A percentile compares a stretch with the other conserved stretches of the same genome.
Evolutionary conservation across 2,329 filamentous ascomycete species (phyloP).

Genomic region (Aspergillus sp.): DNA sequence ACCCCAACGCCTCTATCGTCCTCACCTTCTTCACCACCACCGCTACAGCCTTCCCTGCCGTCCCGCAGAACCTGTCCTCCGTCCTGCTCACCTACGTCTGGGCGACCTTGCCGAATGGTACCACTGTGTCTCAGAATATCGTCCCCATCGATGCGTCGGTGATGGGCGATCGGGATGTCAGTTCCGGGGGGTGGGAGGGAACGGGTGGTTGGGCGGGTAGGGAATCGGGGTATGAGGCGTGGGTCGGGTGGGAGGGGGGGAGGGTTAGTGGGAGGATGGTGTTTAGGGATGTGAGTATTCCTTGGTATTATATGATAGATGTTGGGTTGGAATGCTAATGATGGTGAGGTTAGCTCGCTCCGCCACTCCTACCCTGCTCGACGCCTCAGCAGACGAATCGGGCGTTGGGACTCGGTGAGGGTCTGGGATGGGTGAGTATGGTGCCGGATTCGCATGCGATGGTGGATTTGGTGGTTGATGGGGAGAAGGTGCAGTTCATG

Average conservation of each 20-base stretch:
- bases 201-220: not conserved
- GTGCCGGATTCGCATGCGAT: conserved; percentile 37
- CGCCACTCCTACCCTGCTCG: conserved; percentile 11
- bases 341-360: not conserved
- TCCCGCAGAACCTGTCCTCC: conserved; percentile 15
- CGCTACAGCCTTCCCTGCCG: conserved; percentile 41
- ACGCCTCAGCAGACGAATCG: not conserved
- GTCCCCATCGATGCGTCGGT: conserved; percentile 1
- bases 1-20: conserved; percentile 29
- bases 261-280: conserved; percentile 13
- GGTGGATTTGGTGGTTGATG: conserved; percentile 35
- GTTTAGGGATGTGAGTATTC: conserved; percentile 8
- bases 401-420: not conserved
- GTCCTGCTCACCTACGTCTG: conserved; percentile 30
- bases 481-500: conserved; percentile 34
- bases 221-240: conserved; percentile 11
- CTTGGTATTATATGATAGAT: not conserved
- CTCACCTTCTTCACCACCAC: conserved; percentile 38
- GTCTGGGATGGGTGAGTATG: conserved; percentile 42
- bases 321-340: not conserved
- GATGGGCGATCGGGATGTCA: not conserved
- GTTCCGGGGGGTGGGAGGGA: conserved; percentile 1
- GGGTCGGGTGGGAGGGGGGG: conserved; percentile 8
- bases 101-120: conserved; percentile 30
- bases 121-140: too few relatives aligned